Conservation (phyloP, 1,284 basidiomycete genomes). For the Neonothopanus nambi region DNA sequence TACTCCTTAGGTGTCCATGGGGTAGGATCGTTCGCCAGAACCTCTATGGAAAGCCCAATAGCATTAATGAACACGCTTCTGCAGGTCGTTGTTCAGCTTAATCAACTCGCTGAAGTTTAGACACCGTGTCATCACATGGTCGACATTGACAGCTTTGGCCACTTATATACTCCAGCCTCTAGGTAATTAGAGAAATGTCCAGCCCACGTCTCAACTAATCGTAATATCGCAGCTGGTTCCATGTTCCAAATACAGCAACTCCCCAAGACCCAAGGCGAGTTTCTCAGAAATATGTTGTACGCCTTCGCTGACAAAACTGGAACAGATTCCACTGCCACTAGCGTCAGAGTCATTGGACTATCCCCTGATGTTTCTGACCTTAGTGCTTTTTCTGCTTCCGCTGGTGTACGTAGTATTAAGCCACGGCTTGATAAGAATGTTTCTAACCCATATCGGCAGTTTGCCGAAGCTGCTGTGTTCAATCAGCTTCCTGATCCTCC, state of each 20-base stretch:
- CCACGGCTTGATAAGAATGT: neutral
- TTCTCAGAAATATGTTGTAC: neutral
- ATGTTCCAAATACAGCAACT: constrained; percentile 52
- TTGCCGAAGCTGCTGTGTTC: constrained; percentile 41
- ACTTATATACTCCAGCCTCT: constrained; percentile 53
- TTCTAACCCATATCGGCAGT: constrained; percentile 28
- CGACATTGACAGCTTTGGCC: constrained; percentile 42
- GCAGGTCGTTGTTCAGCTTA: constrained; percentile 23
- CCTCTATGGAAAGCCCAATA: neutral
- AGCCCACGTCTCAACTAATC: neutral
- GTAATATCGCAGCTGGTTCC: constrained; percentile 42
- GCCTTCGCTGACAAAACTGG: neutral
- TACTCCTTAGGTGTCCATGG: constrained; percentile 39
- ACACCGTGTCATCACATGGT: constrained; percentile 52
- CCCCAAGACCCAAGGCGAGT: constrained; percentile 36
- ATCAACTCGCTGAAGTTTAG: constrained; percentile 44
- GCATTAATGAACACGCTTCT: constrained; percentile 28
- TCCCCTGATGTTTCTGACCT: constrained; percentile 43
- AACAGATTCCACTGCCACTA: constrained; percentile 40
- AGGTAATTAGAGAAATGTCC: constrained; percentile 23
- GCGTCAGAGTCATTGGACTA: constrained; percentile 42
- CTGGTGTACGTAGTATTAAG: constrained; percentile 43
- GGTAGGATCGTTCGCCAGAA: constrained; percentile 30
- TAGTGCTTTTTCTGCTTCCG: constrained; percentile 55
- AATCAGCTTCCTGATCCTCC: constrained; percentile 19